phyloP scores from a whole-genome alignment of 1,139 yeast species.

The Candida neerlandica region DNA sequence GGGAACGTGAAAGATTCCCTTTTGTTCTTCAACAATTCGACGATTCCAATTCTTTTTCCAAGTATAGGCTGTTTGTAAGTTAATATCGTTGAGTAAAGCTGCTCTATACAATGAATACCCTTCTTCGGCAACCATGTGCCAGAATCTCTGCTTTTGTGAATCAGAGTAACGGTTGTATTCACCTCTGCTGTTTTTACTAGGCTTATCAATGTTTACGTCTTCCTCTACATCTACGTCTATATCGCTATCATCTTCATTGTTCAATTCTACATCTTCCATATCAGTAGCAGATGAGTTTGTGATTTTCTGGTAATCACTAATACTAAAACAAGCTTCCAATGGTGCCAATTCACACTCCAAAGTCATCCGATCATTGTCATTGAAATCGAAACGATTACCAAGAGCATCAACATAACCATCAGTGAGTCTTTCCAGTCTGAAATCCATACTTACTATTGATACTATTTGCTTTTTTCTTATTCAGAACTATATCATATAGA shows the following conservation, averaged over 20 bases:
- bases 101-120: slow-evolving; percentile 5
- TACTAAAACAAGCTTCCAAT: too few relatives aligned
- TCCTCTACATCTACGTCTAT: neutral
- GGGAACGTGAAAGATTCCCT: too few relatives aligned
- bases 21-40: neutral
- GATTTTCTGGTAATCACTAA: neutral
- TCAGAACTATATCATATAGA: too few relatives aligned
- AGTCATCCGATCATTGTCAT: too few relatives aligned
- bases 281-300: neutral
- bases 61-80: slow-evolving; percentile 6
- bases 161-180: neutral
- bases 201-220: neutral
- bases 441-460: neutral
- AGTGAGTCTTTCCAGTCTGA: too few relatives aligned
- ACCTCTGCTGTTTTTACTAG: neutral
- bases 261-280: neutral
- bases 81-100: neutral
- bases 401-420: neutral
- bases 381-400: too few relatives aligned
- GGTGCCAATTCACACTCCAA: too few relatives aligned
- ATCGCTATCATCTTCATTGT: neutral
- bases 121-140: slow-evolving; percentile 3
- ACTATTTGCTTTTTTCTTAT: neutral
- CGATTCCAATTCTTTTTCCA: slow-evolving; percentile 6
- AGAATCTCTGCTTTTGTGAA: neutral